A percentile compares a stretch with the other conserved stretches of the same genome.
These are phyloP conservation scores for Lasiosphaeria miniovina DNA, from an alignment of 495 filamentous ascomycete genomes.

Conservation along the genomic window DNA sequence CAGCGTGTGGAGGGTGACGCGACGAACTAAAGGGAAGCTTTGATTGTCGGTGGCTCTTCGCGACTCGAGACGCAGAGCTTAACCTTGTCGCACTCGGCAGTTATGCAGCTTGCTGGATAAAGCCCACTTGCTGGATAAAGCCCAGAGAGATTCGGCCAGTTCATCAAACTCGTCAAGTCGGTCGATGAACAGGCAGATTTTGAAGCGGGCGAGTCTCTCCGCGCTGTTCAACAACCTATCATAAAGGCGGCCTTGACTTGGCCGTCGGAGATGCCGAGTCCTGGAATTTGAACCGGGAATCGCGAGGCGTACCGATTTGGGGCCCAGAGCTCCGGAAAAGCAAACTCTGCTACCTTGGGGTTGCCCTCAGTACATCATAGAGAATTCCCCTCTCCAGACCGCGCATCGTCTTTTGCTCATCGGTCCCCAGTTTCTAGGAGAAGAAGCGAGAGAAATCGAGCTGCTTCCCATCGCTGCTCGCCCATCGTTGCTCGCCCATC, in stretches of 20 bases:
- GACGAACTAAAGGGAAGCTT: not conserved
- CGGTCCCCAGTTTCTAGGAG: constrained; percentile 42
- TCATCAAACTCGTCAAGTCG: constrained; percentile 38
- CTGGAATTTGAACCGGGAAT: not conserved
- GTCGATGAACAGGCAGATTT: constrained; percentile 13
- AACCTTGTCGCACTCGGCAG: constrained; percentile 16
- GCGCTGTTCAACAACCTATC: constrained; percentile 20
- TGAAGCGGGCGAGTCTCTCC: constrained; percentile 24
- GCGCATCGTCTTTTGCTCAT: constrained; percentile 36
- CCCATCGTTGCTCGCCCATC: not conserved
- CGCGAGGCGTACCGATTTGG: not conserved
- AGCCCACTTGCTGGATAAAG: not conserved
- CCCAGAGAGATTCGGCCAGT: not conserved
- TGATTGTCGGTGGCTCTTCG: constrained; percentile 19
- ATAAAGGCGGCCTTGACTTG: not conserved
- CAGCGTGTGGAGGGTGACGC: not conserved
- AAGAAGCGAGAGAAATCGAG: constrained; percentile 41
- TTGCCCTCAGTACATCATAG: not conserved
- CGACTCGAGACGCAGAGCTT: constrained; percentile 45
- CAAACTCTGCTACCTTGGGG: not conserved
- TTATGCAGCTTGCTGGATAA: not conserved
- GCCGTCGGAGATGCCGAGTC: not conserved
- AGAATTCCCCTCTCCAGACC: constrained; percentile 41
- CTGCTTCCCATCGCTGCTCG: constrained; percentile 2
- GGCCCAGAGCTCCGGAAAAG: not conserved